Conservation (phyloP, 768 basidiomycete species). For the Serendipita indica region DNA sequence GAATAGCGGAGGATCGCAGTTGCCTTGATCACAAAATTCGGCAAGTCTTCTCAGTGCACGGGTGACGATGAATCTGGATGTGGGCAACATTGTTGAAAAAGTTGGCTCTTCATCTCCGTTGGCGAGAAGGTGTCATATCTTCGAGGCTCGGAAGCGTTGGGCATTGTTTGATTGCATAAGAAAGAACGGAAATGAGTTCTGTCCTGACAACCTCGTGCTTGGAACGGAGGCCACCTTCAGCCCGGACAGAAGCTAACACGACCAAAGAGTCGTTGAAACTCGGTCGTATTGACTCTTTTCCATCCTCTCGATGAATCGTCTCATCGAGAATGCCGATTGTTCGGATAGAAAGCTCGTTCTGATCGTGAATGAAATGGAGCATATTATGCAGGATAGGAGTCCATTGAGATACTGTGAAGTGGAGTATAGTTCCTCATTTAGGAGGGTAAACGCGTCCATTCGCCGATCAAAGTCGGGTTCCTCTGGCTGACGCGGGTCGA, state of each 20-base stretch:
- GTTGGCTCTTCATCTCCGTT: slow-evolving; percentile 87
- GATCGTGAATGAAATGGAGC: slow-evolving; percentile 77
- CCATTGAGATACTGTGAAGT: slow-evolving; percentile 51
- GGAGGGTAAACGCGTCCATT: slow-evolving; percentile 49
- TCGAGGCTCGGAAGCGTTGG: slow-evolving; percentile 42
- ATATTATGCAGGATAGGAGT: slow-evolving; percentile 68
- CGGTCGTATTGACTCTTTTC: slow-evolving; percentile 25
- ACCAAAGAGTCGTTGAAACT: slow-evolving; percentile 49
- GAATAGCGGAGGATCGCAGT: slow-evolving; percentile 52
- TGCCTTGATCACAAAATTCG: slow-evolving; percentile 54
- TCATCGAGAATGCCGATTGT: slow-evolving; percentile 45
- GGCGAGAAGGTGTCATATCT: slow-evolving; percentile 75
- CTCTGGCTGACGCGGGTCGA: slow-evolving; percentile 63
- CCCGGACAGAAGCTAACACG: slow-evolving; percentile 65
- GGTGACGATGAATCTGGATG: slow-evolving; percentile 77
- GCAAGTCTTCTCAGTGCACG: slow-evolving; percentile 74
- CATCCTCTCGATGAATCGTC: too few relatives aligned
- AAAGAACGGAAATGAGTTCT: slow-evolving; percentile 67
- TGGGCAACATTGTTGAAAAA: slow-evolving; percentile 96
- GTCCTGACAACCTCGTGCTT: slow-evolving; percentile 76
- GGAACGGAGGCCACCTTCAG: slow-evolving; percentile 60
- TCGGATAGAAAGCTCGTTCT: slow-evolving; percentile 72
- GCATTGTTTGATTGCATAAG: slow-evolving; percentile 55
- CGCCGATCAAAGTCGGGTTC: slow-evolving; percentile 90
- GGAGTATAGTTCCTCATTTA: slow-evolving; percentile 55